phyloP scores from a whole-genome alignment of 2,329 filamentous ascomycete genomes.

The Gaeumannomyces sp. region DNA sequence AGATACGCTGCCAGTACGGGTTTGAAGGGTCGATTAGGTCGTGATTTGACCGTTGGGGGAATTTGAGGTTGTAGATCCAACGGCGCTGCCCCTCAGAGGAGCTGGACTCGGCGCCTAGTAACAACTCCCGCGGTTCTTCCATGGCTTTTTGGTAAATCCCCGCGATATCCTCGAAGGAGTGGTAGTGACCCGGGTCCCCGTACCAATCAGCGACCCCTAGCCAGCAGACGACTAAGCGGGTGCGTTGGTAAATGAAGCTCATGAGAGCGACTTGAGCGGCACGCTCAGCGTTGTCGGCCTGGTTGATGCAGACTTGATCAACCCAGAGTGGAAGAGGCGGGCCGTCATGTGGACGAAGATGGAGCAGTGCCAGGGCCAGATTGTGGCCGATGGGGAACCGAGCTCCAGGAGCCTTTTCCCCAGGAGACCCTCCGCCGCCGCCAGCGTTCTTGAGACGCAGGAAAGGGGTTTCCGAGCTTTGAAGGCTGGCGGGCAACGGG shows the following conservation, averaged over 20 bases:
- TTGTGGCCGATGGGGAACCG: not conserved
- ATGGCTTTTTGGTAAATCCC: no score
- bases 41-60: no score
- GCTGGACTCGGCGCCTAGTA: no score
- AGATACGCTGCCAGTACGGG: slow-evolving; percentile 16
- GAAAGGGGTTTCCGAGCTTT: not conserved
- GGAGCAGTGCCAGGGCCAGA: not conserved
- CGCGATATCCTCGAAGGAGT: no score
- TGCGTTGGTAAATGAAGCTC: slow-evolving; percentile 4
- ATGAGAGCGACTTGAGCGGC: slow-evolving; percentile 2
- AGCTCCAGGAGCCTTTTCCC: no score
- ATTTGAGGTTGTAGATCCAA: no score
- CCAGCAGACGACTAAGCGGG: no score
- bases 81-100: no score
- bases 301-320: slow-evolving; percentile 12
- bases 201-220: no score
- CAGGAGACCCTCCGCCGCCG: no score
- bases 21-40: slow-evolving; percentile 6
- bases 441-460: not conserved
- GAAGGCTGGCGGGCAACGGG: not conserved
- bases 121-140: no score
- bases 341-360: not conserved
- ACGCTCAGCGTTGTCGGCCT: slow-evolving; percentile 6
- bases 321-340: slow-evolving; percentile 2
- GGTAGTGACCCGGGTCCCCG: no score